Evolutionary conservation across 2,329 filamentous ascomycete species (phyloP).

Genomic region (Diplodia sapinea): DNA sequence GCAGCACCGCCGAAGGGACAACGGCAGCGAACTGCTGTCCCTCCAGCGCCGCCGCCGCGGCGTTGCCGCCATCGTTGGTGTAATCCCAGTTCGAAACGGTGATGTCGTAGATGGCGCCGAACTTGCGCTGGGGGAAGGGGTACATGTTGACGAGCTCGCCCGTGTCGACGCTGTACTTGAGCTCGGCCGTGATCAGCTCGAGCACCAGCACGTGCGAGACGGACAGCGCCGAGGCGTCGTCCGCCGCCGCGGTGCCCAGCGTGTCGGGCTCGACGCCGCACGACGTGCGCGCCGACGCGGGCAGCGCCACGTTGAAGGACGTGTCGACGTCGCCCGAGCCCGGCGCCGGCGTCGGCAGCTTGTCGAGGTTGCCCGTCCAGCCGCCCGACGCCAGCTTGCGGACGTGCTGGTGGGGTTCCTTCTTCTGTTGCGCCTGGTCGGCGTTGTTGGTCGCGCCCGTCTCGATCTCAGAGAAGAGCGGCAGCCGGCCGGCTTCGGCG

Average conservation of each 20-base stretch:
- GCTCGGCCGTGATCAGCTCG: slow-evolving; percentile 19
- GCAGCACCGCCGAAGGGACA: not conserved
- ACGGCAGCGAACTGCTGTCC: not conserved
- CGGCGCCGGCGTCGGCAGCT: slow-evolving; percentile 1
- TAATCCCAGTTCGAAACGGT: slow-evolving; percentile 2
- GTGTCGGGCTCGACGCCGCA: slow-evolving; percentile 9
- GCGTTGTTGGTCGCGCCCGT: not conserved
- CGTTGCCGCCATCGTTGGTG: not conserved
- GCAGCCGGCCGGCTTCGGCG: not conserved
- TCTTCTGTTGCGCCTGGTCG: not conserved
- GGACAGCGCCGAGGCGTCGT: not conserved
- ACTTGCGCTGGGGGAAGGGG: slow-evolving; percentile 22
- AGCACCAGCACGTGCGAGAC: slow-evolving; percentile 20
- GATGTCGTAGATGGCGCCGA: slow-evolving; percentile 22
- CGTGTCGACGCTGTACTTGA: slow-evolving; percentile 14
- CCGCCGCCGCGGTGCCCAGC: not conserved
- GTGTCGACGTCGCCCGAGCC: slow-evolving; percentile 1
- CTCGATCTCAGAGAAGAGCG: not conserved
- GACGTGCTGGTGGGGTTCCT: not conserved
- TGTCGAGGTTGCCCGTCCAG: slow-evolving; percentile 8
- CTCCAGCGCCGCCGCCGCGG: not conserved
- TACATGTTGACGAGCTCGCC: slow-evolving; percentile 26
- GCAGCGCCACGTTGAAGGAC: not conserved
- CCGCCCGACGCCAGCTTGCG: slow-evolving; percentile 11
- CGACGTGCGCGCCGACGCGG: slow-evolving; percentile 5